A percentile compares a stretch with the other conserved stretches of the same genome.
These are phyloP conservation scores for Arachnomyces sp. DNA, from an alignment of 2,329 filamentous ascomycete species.

Conservation along the genomic window DNA sequence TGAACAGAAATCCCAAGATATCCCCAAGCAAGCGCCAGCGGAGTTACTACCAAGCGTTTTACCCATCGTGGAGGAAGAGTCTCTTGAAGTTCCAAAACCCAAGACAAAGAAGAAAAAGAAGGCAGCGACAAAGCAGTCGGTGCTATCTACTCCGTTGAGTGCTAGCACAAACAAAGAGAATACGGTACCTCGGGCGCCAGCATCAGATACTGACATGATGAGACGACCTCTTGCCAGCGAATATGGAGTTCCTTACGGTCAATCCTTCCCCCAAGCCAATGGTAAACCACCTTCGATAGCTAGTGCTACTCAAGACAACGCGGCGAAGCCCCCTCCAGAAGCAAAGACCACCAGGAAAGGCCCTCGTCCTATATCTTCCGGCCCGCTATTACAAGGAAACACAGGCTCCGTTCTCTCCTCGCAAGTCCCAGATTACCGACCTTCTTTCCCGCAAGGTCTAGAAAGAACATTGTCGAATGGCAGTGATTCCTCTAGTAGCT, in stretches of 20 bases:
- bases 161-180: too few relatives aligned
- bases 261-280: constrained; percentile 1
- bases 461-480: constrained; percentile 53
- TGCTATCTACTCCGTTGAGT: not conserved
- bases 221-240: too few relatives aligned
- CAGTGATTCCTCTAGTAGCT: constrained; percentile 66
- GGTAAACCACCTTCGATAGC: constrained; percentile 11
- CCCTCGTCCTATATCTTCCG: too few relatives aligned
- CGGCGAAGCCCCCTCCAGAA: not conserved
- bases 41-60: not conserved
- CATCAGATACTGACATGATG: too few relatives aligned
- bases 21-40: not conserved
- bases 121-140: constrained; percentile 1
- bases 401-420: too few relatives aligned
- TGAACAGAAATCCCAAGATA: constrained; percentile 19
- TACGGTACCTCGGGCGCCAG: too few relatives aligned
- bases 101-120: constrained; percentile 13
- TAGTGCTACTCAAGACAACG: not conserved
- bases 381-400: too few relatives aligned
- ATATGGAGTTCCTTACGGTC: too few relatives aligned
- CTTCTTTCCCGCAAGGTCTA: constrained; percentile 18
- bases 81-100: constrained; percentile 5
- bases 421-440: too few relatives aligned
- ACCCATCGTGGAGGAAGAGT: constrained; percentile 1
- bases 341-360: not conserved